These are phyloP conservation scores for Lactarius pseudohatsudake DNA, from an alignment of 768 basidiomycete species.

Conservation along the genomic window DNA sequence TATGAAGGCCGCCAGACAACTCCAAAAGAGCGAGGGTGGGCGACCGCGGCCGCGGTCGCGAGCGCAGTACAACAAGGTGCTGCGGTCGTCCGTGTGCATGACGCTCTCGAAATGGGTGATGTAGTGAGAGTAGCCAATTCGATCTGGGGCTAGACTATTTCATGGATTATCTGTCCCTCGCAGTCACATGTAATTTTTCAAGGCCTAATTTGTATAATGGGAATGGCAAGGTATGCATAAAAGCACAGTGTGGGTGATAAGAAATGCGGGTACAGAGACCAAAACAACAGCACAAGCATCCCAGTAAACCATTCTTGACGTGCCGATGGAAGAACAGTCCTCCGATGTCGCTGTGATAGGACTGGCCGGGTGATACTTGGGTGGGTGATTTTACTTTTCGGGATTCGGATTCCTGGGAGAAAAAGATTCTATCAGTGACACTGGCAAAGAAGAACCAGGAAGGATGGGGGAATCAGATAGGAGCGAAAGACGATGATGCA, in stretches of 20 bases:
- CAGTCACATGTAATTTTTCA: conserved; percentile 4
- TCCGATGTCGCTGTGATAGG: conserved; percentile 3
- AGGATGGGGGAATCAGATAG: conserved; percentile 74
- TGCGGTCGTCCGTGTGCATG: conserved; percentile 78
- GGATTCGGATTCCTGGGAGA: conserved; percentile 40
- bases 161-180: not conserved
- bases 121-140: conserved; percentile 65
- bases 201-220: conserved; percentile 23
- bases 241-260: conserved; percentile 15
- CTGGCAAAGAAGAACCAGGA: conserved; percentile 7
- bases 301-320: conserved; percentile 9
- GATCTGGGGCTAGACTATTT: conserved; percentile 16
- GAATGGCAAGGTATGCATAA: conserved; percentile 21
- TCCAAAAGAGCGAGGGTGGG: conserved; percentile 71
- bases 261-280: conserved; percentile 21
- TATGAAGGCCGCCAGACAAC: conserved; percentile 51
- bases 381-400: conserved; percentile 36
- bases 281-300: conserved; percentile 8
- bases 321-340: conserved; percentile 4
- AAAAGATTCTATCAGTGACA: conserved; percentile 21
- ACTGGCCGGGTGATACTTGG: not conserved
- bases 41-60: conserved; percentile 74
- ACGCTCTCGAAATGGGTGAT: conserved; percentile 71
- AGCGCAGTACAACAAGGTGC: conserved; percentile 75
- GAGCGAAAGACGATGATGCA: conserved; percentile 98